phyloP scores from a whole-genome alignment of 306 rosid genomes.

The Psophocarpus tetragonolobus region DNA sequence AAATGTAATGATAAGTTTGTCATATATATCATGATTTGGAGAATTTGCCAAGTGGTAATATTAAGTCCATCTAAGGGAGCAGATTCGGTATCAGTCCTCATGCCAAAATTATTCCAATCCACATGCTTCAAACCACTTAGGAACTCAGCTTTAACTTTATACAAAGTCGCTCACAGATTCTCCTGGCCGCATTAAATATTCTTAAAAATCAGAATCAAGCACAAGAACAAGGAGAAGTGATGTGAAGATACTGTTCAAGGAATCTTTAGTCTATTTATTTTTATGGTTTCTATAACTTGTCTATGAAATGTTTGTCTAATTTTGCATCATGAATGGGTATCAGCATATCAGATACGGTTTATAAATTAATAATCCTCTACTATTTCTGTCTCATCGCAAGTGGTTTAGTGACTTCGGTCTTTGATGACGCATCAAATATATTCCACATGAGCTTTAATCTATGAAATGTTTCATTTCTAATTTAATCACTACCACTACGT shows the following conservation, averaged over 20 bases:
- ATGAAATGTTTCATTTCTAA: conserved; percentile 17
- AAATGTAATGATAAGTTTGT: conserved; percentile 27
- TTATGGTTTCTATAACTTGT: conserved; percentile 29
- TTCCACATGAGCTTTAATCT: conserved; percentile 47
- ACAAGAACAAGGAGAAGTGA: conserved; percentile 45
- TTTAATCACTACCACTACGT: conserved; percentile 31
- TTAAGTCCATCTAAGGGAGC: conserved; percentile 40
- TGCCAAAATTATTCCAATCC: conserved; percentile 49
- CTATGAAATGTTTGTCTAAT: conserved; percentile 29
- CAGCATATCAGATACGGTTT: conserved; percentile 35
- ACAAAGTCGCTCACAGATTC: conserved; percentile 49
- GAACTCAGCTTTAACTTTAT: conserved; percentile 61
- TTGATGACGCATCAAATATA: conserved; percentile 34
- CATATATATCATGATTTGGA: not conserved
- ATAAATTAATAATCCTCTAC: not conserved
- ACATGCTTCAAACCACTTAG: conserved; percentile 55
- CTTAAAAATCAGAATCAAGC: conserved; percentile 58
- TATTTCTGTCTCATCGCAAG: conserved; percentile 26
- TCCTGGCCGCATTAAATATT: conserved; percentile 54
- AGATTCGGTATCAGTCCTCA: conserved; percentile 38
- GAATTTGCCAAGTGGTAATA: conserved; percentile 42
- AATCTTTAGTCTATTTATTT: conserved; percentile 33
- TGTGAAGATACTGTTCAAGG: conserved; percentile 55
- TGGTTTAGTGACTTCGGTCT: conserved; percentile 19
- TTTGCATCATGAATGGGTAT: conserved; percentile 32